Base-by-base conservation (phyloP, 2,329 filamentous ascomycete species). In the Fusarium sp. region DNA sequence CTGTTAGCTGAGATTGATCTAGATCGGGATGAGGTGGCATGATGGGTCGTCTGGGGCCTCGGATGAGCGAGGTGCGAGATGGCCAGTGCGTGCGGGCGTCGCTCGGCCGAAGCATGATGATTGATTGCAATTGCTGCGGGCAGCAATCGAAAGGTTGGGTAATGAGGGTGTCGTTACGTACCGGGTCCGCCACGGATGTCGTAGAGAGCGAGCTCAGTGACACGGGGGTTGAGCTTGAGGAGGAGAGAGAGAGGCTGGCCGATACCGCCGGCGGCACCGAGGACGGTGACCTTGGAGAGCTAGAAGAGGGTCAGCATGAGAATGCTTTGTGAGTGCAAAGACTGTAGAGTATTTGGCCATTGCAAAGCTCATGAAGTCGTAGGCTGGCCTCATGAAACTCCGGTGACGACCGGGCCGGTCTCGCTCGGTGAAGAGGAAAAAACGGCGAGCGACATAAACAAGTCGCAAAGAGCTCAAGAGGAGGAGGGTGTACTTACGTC, bases 191-290 rank as follows among this genome's bases (percentile, higher is more conserved):
- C 93, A 82, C 94, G 93, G 88, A 99, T 97, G 88, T 99, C 96
- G 89, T 98, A 99, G 82, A 99, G 94, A 76, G 96, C 94, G 81
- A 99, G 94, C 85, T 98, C 92, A 81, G 91, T 93, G 80, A 98
- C 96, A 83, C 94, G 91, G 80, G 95, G 94, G 93, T 98, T 98
- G 84, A 98, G 92, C 94, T 99, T 99, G 86, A 99, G 91, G 83
- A 99, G 93, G 78, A 99, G 93, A 69, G 96, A 99, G 82, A 99
- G 89, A 82, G 96, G 96, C 86, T 99, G 96, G 85, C 96, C 96
- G 88, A 99, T 99, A 87, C 96, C 96, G 88, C 96, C 96, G 82
- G 93, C 93, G 79, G 96, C 96, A 89, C 96, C 96, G 85, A 98
- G 94, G 79, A 99, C 95, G 83, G 95, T 92, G 81, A 99, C 96